Evolutionary conservation across 176 grass and related monocot genomes (phyloP).

Genomic region (Miscanthus lutarioriparius): DNA sequence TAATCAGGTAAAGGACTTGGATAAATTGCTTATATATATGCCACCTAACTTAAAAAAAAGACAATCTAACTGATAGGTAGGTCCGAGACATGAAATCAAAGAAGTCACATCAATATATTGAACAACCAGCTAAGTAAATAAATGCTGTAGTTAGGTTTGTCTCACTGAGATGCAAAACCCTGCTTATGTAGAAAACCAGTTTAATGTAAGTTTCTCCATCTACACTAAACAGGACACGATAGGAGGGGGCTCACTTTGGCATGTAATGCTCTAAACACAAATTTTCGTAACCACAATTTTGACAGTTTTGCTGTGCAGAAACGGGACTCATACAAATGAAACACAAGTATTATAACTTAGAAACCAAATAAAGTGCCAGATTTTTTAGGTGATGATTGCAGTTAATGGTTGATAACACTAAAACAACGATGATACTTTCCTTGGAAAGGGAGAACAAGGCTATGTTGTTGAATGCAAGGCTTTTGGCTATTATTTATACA

Average conservation of each 20-base stretch:
- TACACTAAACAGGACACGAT: background rate
- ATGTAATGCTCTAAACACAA: background rate
- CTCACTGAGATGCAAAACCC: constrained; percentile 5
- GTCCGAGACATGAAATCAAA: too few relatives aligned
- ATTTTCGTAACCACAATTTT: background rate
- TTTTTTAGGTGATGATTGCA: background rate
- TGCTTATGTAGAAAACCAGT: background rate
- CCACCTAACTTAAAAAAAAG: background rate
- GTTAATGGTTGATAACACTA: background rate
- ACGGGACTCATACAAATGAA: background rate
- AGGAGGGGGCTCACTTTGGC: background rate
- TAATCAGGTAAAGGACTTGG: background rate
- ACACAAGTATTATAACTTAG: background rate
- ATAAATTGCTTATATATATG: background rate
- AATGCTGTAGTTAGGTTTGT: background rate
- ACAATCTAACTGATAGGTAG: background rate
- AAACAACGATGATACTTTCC: constrained; percentile 7
- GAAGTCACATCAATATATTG: background rate
- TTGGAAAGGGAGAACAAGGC: constrained; percentile 8
- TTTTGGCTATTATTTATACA: background rate
- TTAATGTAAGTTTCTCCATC: constrained; percentile 4
- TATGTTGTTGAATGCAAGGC: background rate
- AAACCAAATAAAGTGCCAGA: constrained; percentile 15
- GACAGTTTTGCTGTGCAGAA: background rate
- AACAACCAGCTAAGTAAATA: background rate